Percentiles rank a stretch among this genome's conserved stretches.
These are phyloP conservation scores for Heliocybe sulcata DNA, from an alignment of 1,284 basidiomycete species.

Conservation along the genomic window DNA sequence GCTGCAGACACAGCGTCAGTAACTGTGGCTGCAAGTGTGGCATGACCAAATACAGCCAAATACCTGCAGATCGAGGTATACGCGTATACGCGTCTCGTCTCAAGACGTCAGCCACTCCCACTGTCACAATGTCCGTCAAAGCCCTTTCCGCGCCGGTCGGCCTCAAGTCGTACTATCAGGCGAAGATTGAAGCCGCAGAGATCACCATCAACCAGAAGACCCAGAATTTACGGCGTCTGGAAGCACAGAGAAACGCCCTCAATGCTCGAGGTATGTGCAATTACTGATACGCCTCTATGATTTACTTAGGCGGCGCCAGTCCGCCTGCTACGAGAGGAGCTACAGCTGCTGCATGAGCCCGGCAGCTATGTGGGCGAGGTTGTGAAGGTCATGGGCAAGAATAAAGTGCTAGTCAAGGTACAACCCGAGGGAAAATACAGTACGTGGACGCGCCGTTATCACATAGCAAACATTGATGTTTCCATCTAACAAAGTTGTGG, in stretches of 20 bases:
- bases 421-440: conserved; percentile 99
- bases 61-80: neutral
- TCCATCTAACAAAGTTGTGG: conserved; percentile 63
- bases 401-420: conserved; percentile 96
- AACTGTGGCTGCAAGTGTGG: too few relatives aligned
- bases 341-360: conserved; percentile 93
- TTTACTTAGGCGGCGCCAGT: conserved; percentile 35
- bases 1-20: too few relatives aligned
- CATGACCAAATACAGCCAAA: neutral
- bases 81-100: neutral
- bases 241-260: conserved; percentile 94
- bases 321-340: conserved; percentile 84
- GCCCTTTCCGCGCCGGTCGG: conserved; percentile 48
- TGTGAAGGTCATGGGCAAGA: conserved; percentile 99
- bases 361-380: conserved; percentile 98
- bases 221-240: conserved; percentile 90
- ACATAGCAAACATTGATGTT: neutral
- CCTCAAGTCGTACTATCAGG: conserved; percentile 88
- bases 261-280: conserved; percentile 83
- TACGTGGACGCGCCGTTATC: conserved; percentile 31
- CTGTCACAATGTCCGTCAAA: conserved; percentile 42
- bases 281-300: neutral
- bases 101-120: neutral
- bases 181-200: conserved; percentile 92
- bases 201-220: conserved; percentile 94